Conservation (phyloP, 2,329 filamentous ascomycete species). For the Hymenoscyphus scutula region DNA sequence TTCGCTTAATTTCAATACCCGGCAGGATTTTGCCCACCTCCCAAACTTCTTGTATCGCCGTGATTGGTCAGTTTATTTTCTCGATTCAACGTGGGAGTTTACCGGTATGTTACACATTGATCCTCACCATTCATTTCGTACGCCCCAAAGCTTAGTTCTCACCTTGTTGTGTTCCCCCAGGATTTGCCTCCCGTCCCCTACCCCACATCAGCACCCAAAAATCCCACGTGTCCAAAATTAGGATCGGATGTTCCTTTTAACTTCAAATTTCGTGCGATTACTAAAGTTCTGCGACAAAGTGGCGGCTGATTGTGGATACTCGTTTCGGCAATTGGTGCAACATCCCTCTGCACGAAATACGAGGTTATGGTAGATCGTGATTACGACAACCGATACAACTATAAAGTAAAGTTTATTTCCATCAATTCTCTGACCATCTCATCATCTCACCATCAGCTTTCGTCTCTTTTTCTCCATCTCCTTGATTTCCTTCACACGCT, state of each 20-base stretch:
- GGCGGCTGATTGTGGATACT: not conserved
- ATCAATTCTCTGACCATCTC: not conserved
- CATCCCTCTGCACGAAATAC: not conserved
- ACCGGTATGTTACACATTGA: not conserved
- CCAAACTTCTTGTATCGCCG: not conserved
- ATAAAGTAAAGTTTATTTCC: not conserved
- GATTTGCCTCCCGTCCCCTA: not conserved
- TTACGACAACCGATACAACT: not conserved
- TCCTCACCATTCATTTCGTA: not conserved
- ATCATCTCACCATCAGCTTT: not conserved
- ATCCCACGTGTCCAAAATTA: not conserved
- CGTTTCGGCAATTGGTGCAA: not conserved
- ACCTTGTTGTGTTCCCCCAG: not conserved
- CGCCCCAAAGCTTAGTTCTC: not conserved
- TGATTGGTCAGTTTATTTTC: not conserved
- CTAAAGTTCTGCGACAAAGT: not conserved
- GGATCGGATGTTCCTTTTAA: not conserved
- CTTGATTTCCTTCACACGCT: not conserved
- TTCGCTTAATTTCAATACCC: not conserved
- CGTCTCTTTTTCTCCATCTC: not conserved
- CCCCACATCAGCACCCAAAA: not conserved
- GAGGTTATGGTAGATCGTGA: not conserved
- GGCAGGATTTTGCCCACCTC: not conserved
- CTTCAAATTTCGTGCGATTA: not conserved
- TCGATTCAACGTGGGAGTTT: not conserved